These are phyloP conservation scores for Tetraselmis chui DNA, from an alignment of 139 green algal species.

Conservation along the genomic window DNA sequence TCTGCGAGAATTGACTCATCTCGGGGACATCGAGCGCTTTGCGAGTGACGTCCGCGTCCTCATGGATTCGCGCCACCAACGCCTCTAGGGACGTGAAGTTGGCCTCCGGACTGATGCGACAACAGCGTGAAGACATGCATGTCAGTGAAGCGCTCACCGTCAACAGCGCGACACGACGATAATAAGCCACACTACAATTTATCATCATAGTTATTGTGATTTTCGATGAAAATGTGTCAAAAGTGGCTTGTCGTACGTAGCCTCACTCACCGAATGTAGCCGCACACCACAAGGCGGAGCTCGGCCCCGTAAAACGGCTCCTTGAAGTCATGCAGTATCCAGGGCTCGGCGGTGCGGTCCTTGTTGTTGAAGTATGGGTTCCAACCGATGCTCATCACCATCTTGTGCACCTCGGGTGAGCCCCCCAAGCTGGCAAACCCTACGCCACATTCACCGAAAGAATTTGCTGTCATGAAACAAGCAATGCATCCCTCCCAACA, in stretches of 20 bases:
- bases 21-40: background rate
- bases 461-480: too few relatives aligned
- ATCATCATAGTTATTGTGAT: too few relatives aligned
- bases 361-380: slow-evolving; percentile 83
- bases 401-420: background rate
- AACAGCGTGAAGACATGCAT: too few relatives aligned
- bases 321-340: slow-evolving; percentile 74
- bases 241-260: too few relatives aligned
- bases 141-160: too few relatives aligned
- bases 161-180: too few relatives aligned
- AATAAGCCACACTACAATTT: too few relatives aligned
- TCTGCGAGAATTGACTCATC: background rate
- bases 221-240: too few relatives aligned
- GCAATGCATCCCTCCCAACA: too few relatives aligned
- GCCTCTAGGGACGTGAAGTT: slow-evolving; percentile 62
- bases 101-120: slow-evolving; percentile 69
- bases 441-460: too few relatives aligned
- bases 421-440: background rate
- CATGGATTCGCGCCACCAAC: background rate
- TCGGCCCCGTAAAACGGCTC: slow-evolving; percentile 74
- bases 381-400: slow-evolving; percentile 68
- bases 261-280: slow-evolving; percentile 74
- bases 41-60: background rate
- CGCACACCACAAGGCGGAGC: slow-evolving; percentile 59
- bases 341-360: slow-evolving; percentile 50